Evolutionary conservation across 1,139 yeast species (phyloP), one percentile per base, ranked within the genome.

Genomic region (Zygosaccharomyces pseudobailii): DNA sequence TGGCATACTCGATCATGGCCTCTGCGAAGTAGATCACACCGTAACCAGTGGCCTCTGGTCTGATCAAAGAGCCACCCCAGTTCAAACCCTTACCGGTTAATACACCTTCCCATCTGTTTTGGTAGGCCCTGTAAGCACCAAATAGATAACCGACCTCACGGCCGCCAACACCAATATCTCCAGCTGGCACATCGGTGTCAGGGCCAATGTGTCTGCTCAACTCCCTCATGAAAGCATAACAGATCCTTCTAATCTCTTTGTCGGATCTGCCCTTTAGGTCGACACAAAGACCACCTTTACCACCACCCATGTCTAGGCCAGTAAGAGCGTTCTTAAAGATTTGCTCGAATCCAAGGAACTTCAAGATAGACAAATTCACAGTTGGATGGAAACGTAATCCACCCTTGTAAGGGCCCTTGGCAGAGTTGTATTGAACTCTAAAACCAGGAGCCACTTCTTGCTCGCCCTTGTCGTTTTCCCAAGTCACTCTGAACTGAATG

Each of bases 31-130:
- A 92, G 58, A 92, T 95, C 54, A 87, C 77, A 74, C 98, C 98
- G 77, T 83, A 92, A 72, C 98, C 98, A 55, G 98, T 92, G 58
- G 98, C 98, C 80, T 92, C 98, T 58, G 97, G 96, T 75, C 98
- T 87, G 74, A 92, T 89, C 70, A 90, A 80, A 63, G 97, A 90
- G 68, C 97, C 98, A 80, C 98, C 98, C 96, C 97, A 92, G 70
- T 84, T 75, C 67, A 89, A 79, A 66, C 97, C 97, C 78, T 92
- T 92, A 75, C 98, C 97, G 67, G 98, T 92, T 64, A 92, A 79
- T 49, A 90, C 92, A 80, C 97, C 97, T 69, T 92, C 92, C 85
- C 90, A 92, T 69, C 84, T 79, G 83, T 92, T 90, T 74, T 79
- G 85, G 82, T 80, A 79, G 67, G 80, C 78, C 80, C 89, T 88